Evolutionary conservation across 768 basidiomycete species (phyloP), one percentile per base, ranked within the genome.

Genomic region (Kwoniella heveanensis): DNA sequence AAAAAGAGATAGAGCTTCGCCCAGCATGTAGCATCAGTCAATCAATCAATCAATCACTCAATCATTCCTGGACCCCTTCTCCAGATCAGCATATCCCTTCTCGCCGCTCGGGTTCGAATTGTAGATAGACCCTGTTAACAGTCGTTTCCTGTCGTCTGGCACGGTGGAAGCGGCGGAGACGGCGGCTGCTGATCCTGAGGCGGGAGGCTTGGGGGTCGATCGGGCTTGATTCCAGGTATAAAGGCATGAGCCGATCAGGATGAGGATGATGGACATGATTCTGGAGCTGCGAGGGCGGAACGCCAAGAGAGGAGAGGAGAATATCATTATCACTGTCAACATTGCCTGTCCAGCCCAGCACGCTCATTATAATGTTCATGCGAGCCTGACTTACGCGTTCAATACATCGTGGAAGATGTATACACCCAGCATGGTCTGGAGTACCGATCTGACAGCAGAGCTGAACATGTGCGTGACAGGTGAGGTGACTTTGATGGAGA

Each of bases 401-500:
- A 71, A 49, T 25, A 59, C 49, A 48, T 71, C 70, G 27, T 54
- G 36, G 60, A 71, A 71, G 26, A 71, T 46, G 29, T 61, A 60
- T 10, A 69, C 67, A 0, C 70, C 70, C 29, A 71, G 48, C 22
- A 71, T 52, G 19, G 67, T 69, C 59, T 71, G 70, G 2, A 71
- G 27, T 12, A 71, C 69, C 1, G 66, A 68, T 52, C 70, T 30
- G 39, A 67, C 66, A 19, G 68, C 68, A n/a, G 68, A 57, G 53
- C 60, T 64, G 65, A 70, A 66, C 65, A 97, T 97, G 80, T 97
- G 93, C 1, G 93, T 93, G 78, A 96, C 92, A 19, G 93, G 93
- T 1, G 91, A 94, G 6, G 93, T 97, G 66, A 97, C 89, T 79
- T 96, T 93, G 84, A 97, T 94, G 27, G 90, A 92, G 26, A 97